Percentiles rank a stretch among this genome's conserved stretches.
Evolutionary conservation across 192 early-diverging fungal species (phyloP).

Genomic region (Backusella westeae): DNA sequence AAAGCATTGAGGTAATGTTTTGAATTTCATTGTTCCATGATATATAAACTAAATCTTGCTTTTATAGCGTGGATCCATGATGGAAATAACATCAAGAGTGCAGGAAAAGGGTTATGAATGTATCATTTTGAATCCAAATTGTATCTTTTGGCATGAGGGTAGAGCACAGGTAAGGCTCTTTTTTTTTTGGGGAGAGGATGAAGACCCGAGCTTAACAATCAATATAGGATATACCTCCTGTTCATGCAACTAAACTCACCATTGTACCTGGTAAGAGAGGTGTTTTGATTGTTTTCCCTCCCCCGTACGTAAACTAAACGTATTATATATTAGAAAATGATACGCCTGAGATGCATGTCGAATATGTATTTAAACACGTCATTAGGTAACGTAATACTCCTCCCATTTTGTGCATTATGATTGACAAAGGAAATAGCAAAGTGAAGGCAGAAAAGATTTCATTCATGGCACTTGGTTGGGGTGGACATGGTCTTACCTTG

Average conservation of each 20-base stretch:
- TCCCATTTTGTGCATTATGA: too few species aligned
- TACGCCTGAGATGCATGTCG: conserved; percentile 23
- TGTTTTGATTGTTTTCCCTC: not conserved
- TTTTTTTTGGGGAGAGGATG: not conserved
- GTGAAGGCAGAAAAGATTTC: conserved; percentile 13
- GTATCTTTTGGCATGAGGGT: conserved; percentile 25
- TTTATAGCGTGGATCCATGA: conserved; percentile 26
- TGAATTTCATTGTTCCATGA: not conserved
- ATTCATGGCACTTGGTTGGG: conserved; percentile 31
- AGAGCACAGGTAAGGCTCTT: conserved; percentile 12
- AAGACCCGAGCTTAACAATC: not conserved
- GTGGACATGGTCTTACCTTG: conserved; percentile 20
- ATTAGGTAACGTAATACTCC: conserved; percentile 1
- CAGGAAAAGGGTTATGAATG: conserved; percentile 27
- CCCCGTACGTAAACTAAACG: too few species aligned
- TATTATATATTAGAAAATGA: conserved; percentile 12
- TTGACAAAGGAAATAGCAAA: not conserved
- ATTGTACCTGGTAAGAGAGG: conserved; percentile 5
- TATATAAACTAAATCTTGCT: not conserved
- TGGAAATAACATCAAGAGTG: conserved; percentile 12
- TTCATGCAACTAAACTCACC: not conserved
- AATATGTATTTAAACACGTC: conserved; percentile 28
- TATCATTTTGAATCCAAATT: conserved; percentile 37
- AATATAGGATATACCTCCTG: not conserved
- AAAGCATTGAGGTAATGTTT: conserved; percentile 22